phyloP scores from a whole-genome alignment of 192 early-diverging fungal species.

The Coemansia reversa region DNA sequence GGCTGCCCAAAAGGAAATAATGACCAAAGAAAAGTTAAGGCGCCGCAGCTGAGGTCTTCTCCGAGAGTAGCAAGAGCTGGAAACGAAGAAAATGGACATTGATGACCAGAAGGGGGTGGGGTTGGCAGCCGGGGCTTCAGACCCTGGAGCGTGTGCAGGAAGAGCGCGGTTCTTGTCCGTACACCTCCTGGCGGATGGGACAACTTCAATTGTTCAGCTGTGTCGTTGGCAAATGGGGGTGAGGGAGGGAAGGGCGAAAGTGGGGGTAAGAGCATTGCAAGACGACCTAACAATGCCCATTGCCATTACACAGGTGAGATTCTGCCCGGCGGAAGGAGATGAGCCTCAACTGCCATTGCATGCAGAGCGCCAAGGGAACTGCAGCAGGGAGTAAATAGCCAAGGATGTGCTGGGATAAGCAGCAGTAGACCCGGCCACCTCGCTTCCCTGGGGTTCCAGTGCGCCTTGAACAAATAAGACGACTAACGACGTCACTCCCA shows the following conservation, averaged over 20 bases:
- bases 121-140: background rate
- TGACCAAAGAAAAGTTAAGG: slow-evolving; percentile 9
- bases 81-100: slow-evolving; percentile 1
- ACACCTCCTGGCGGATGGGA: background rate
- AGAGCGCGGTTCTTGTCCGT: background rate
- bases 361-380: background rate
- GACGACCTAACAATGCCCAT: background rate
- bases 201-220: background rate
- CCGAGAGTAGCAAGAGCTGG: background rate
- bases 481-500: background rate
- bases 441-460: background rate
- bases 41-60: slow-evolving; percentile 4
- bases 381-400: background rate
- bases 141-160: background rate
- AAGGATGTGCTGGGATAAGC: background rate
- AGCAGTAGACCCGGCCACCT: background rate
- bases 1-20: slow-evolving; percentile 13
- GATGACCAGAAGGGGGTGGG: slow-evolving; percentile 1
- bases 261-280: background rate
- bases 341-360: background rate
- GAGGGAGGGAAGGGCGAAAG: background rate
- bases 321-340: background rate
- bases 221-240: background rate
- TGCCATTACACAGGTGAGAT: background rate
- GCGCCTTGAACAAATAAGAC: background rate